Evolutionary conservation across 257 asterid genomes (phyloP).

Genomic region (Salvia rosmarinus): DNA sequence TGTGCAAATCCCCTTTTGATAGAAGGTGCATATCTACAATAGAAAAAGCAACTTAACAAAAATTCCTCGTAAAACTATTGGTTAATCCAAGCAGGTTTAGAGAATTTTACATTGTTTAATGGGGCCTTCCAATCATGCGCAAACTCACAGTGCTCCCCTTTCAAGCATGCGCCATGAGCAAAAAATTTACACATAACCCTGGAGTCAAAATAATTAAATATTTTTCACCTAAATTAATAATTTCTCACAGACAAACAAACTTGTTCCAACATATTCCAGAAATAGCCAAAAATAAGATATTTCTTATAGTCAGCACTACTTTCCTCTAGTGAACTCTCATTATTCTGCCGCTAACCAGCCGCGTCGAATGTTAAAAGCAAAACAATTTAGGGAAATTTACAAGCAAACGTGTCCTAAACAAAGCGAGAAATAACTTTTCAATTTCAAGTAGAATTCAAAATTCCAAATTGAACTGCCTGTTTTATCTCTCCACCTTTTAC

Average conservation of each 20-base stretch:
- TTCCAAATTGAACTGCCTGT: not conserved
- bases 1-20: conserved; percentile 84
- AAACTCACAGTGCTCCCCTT: conserved; percentile 89
- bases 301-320: not conserved
- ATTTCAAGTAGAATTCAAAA: not conserved
- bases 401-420: not conserved
- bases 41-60: not conserved
- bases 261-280: not conserved
- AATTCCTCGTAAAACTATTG: not conserved
- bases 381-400: not conserved
- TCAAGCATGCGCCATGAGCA: conserved; percentile 89
- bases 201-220: conserved; percentile 37
- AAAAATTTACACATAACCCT: conserved; percentile 95
- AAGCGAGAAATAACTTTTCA: not conserved
- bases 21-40: conserved; percentile 82
- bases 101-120: conserved; percentile 57
- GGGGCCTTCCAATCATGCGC: conserved; percentile 86
- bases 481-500: not conserved
- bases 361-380: not conserved
- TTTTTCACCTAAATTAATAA: conserved; percentile 4
- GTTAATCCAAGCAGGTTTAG: conserved; percentile 12
- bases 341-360: not conserved
- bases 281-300: not conserved
- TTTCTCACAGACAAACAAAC: not conserved
- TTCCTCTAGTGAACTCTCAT: not conserved